Conservation (phyloP, 176 grass and related monocot genomes). For the Oropetium thomaeum region DNA sequence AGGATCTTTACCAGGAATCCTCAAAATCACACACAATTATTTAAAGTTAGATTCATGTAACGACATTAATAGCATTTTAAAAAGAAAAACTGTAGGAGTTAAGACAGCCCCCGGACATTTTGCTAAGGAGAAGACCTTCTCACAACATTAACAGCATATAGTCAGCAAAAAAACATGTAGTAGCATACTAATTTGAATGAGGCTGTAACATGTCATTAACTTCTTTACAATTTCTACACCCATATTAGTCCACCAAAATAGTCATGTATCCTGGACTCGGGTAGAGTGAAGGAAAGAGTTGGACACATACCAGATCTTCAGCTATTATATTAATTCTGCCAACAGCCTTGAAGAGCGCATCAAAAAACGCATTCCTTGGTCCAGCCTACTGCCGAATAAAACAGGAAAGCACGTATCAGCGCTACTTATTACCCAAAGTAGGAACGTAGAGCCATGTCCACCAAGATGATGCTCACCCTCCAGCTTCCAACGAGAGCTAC, state of each 20-base stretch:
- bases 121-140: no score
- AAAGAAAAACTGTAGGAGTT: no score
- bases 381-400: conserved; percentile 91
- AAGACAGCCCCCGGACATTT: no score
- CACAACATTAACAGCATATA: background rate
- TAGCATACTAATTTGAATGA: background rate
- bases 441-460: conserved; percentile 1
- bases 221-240: background rate
- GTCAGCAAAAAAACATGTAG: background rate
- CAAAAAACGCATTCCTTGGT: conserved; percentile 91
- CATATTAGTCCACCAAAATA: background rate
- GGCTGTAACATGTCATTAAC: background rate
- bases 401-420: conserved; percentile 33
- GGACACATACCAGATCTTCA: conserved; percentile 76
- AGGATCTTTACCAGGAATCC: background rate
- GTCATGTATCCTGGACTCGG: background rate
- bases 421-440: conserved; percentile 8
- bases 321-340: conserved; percentile 82
- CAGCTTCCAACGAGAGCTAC: conserved; percentile 78
- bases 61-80: background rate
- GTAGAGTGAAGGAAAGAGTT: background rate
- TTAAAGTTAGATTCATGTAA: background rate
- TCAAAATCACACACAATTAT: background rate
- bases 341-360: conserved; percentile 78
- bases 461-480: conserved; percentile 64